Percentiles rank a stretch among this genome's conserved stretches.
These are phyloP conservation scores for Mycosarcoma mackinlayi DNA, from an alignment of 1,284 basidiomycete genomes.

Conservation along the genomic window DNA sequence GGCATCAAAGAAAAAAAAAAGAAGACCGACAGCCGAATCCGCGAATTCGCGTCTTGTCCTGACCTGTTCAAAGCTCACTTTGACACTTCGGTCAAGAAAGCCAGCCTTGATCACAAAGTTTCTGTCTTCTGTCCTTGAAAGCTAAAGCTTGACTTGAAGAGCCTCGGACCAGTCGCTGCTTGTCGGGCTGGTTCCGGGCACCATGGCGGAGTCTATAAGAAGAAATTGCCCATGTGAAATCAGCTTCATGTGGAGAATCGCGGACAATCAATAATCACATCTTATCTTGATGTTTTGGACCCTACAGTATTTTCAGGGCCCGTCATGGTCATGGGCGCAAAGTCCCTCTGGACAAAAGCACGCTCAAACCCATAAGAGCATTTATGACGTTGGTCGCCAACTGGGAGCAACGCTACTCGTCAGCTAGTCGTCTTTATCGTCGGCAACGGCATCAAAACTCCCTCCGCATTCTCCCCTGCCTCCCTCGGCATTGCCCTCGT, in stretches of 20 bases:
- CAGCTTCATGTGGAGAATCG: neutral
- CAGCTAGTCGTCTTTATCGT: slow-evolving; percentile 42
- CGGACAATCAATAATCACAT: too few species aligned
- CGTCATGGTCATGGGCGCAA: too few species aligned
- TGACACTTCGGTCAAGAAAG: too few species aligned
- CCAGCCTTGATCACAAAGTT: too few species aligned
- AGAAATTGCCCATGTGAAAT: slow-evolving; percentile 12
- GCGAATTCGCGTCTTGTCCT: too few species aligned
- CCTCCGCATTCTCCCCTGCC: slow-evolving; percentile 49
- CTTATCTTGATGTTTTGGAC: slow-evolving; percentile 2
- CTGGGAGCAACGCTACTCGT: neutral
- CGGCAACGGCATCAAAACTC: slow-evolving; percentile 63
- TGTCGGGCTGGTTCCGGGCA: slow-evolving; percentile 1
- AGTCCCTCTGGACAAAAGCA: too few species aligned
- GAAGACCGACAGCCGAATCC: too few species aligned
- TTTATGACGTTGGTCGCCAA: neutral
- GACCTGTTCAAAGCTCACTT: too few species aligned
- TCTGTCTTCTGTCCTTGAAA: too few species aligned
- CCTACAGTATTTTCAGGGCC: too few species aligned
- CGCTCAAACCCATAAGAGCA: neutral
- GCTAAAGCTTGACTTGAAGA: too few species aligned
- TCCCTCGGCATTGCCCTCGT: slow-evolving; percentile 48
- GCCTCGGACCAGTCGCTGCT: neutral
- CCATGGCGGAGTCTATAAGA: neutral
- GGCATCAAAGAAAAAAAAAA: too few species aligned